phyloP scores from a whole-genome alignment of 208 protist genomes.

The Crithidia bombi region DNA sequence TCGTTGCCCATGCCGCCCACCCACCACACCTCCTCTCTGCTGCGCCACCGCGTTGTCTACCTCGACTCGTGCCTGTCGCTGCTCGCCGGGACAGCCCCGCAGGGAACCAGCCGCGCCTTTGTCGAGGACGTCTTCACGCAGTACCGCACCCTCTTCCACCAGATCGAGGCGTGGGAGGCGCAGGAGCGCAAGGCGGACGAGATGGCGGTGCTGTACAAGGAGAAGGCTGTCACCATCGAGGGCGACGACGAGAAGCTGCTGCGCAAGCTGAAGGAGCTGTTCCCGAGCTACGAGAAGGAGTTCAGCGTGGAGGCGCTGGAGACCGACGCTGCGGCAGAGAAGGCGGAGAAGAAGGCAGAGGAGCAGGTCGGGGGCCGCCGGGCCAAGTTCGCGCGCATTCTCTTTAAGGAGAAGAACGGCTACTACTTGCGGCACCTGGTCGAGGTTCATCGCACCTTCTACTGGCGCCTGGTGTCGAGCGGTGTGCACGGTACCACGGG shows the following conservation, averaged over 20 bases:
- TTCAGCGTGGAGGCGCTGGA: constrained; percentile 68
- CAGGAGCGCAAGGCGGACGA: constrained; percentile 75
- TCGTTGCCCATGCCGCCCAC: constrained; percentile 41
- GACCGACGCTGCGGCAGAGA: constrained; percentile 32
- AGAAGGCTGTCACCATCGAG: constrained; percentile 90
- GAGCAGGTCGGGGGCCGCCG: constrained; percentile 41
- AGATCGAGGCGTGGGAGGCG: constrained; percentile 80
- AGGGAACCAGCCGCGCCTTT: constrained; percentile 55
- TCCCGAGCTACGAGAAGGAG: constrained; percentile 94
- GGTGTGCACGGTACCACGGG: constrained; percentile 23
- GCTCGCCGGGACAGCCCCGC: constrained; percentile 55
- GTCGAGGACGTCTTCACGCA: constrained; percentile 64
- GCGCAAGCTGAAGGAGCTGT: constrained; percentile 86
- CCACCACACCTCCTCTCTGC: constrained; percentile 26
- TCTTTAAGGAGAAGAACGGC: constrained; percentile 75
- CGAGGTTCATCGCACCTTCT: constrained; percentile 75
- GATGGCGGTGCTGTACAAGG: constrained; percentile 92
- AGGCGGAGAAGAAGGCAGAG: constrained; percentile 30
- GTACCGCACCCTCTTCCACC: constrained; percentile 70
- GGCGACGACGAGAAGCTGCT: constrained; percentile 92
- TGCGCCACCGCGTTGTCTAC: constrained; percentile 72
- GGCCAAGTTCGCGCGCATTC: constrained; percentile 73
- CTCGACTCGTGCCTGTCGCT: constrained; percentile 77
- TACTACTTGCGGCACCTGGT: constrained; percentile 73
- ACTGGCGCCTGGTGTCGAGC: constrained; percentile 53